These are phyloP conservation scores for Oenanthe sinensis DNA, from an alignment of 129 eudicot genomes.

Conservation along the genomic window DNA sequence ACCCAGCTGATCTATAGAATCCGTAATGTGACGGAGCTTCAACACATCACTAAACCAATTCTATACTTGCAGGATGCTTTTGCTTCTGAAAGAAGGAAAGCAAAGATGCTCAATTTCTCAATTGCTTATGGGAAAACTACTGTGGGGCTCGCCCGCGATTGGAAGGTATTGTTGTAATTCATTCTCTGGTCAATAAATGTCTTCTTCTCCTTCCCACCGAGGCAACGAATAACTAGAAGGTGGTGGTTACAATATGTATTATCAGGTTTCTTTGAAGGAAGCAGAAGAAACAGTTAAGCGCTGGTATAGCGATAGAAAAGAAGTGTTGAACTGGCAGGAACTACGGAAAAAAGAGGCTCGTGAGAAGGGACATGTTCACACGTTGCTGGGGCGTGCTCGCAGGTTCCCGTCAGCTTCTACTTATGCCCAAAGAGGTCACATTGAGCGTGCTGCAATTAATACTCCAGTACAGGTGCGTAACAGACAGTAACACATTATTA, in stretches of 20 bases:
- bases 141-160: constrained; percentile 83
- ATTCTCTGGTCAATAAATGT: background rate
- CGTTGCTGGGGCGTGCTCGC: constrained; percentile 87
- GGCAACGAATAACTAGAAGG: background rate
- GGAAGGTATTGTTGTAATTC: constrained; percentile 49
- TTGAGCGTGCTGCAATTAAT: constrained; percentile 97
- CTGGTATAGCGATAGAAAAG: constrained; percentile 90
- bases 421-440: constrained; percentile 47
- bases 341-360: constrained; percentile 67
- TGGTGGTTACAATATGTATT: background rate
- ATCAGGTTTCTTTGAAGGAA: constrained; percentile 77
- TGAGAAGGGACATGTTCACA: constrained; percentile 40
- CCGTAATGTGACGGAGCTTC: background rate
- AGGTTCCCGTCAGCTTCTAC: constrained; percentile 57
- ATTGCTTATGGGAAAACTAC: constrained; percentile 95
- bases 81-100: constrained; percentile 97
- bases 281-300: constrained; percentile 80
- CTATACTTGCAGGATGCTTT: constrained; percentile 55
- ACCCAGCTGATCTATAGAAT: background rate
- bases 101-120: constrained; percentile 95
- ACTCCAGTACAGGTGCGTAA: constrained; percentile 81
- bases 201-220: background rate
- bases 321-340: constrained; percentile 82
- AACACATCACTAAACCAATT: background rate
- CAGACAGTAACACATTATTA: too few species aligned